A percentile compares a stretch with the other conserved stretches of the same genome.
Conservation (phyloP, 805 yeast genomes). For the Candida dajiaensis region DNA sequence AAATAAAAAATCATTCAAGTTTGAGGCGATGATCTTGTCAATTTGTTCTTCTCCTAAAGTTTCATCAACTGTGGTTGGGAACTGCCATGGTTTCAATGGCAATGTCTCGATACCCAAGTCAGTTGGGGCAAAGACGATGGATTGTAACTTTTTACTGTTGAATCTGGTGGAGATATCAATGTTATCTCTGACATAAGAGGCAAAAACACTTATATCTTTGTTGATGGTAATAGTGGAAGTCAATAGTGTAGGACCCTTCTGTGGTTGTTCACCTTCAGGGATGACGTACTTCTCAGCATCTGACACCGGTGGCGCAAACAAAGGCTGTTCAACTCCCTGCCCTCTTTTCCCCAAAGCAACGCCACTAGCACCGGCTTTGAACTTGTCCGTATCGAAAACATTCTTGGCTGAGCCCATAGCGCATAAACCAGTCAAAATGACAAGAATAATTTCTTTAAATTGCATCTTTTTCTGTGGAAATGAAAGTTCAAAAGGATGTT, state of each 20-base stretch:
- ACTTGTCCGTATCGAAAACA: conserved; percentile 4
- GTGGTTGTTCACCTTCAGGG: conserved; percentile 26
- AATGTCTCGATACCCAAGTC: conserved; percentile 52
- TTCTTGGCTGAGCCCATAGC: conserved; percentile 4
- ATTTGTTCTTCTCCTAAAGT: conserved; percentile 32
- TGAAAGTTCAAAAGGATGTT: too few species aligned
- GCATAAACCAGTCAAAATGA: background rate
- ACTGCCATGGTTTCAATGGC: conserved; percentile 73
- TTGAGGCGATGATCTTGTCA: conserved; percentile 44
- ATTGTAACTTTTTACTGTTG: conserved; percentile 35
- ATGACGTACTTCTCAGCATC: conserved; percentile 7
- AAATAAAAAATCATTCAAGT: conserved; percentile 52
- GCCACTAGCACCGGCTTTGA: background rate
- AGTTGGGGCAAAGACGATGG: conserved; percentile 66
- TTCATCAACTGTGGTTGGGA: conserved; percentile 47
- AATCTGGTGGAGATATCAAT: conserved; percentile 42
- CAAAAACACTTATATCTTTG: conserved; percentile 51
- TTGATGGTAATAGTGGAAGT: conserved; percentile 27
- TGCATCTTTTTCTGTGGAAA: background rate
- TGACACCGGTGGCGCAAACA: conserved; percentile 15
- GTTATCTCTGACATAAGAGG: conserved; percentile 66
- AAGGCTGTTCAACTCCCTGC: conserved; percentile 8
- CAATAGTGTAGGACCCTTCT: conserved; percentile 21
- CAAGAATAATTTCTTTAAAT: background rate
- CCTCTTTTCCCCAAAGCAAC: conserved; percentile 1